These are phyloP conservation scores for Suhomyces wounanorum DNA, from an alignment of 1,139 yeast species.

Conservation along the genomic window DNA sequence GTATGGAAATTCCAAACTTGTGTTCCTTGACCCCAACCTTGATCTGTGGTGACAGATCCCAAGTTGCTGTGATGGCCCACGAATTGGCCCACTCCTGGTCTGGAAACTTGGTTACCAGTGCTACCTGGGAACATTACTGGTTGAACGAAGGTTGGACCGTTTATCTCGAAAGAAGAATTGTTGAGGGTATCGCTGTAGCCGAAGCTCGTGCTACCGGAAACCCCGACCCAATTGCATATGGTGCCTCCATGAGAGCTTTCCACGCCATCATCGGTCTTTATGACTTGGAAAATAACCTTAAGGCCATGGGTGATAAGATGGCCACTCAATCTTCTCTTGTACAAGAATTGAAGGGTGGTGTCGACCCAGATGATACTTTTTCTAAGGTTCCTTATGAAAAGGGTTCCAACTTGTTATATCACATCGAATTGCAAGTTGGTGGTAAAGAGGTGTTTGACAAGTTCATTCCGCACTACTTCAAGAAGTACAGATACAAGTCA, in stretches of 20 bases:
- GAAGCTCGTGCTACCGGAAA: conserved; percentile 17
- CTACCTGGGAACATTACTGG: conserved; percentile 95
- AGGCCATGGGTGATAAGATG: conserved; percentile 57
- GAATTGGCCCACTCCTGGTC: conserved; percentile 93
- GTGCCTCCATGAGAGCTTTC: conserved; percentile 76
- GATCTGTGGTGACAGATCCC: conserved; percentile 81
- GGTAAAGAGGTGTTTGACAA: conserved; percentile 68
- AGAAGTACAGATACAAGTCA: conserved; percentile 65
- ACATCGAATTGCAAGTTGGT: conserved; percentile 64
- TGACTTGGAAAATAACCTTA: conserved; percentile 67
- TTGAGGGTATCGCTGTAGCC: conserved; percentile 53
- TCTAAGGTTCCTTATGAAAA: conserved; percentile 89
- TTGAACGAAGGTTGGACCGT: conserved; percentile 97
- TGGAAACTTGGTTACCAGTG: conserved; percentile 86
- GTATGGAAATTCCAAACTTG: conserved; percentile 93
- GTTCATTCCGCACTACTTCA: conserved; percentile 77
- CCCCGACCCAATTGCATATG: conserved; percentile 43
- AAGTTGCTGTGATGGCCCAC: conserved; percentile 87
- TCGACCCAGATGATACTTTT: conserved; percentile 89
- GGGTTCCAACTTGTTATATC: conserved; percentile 78
- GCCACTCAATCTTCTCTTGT: conserved; percentile 64
- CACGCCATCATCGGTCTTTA: conserved; percentile 88
- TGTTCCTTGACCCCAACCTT: conserved; percentile 92
- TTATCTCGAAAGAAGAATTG: conserved; percentile 81
- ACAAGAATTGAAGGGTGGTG: conserved; percentile 63